Conservation (phyloP, 169 alveolate genomes). For the Plasmodium inui region DNA sequence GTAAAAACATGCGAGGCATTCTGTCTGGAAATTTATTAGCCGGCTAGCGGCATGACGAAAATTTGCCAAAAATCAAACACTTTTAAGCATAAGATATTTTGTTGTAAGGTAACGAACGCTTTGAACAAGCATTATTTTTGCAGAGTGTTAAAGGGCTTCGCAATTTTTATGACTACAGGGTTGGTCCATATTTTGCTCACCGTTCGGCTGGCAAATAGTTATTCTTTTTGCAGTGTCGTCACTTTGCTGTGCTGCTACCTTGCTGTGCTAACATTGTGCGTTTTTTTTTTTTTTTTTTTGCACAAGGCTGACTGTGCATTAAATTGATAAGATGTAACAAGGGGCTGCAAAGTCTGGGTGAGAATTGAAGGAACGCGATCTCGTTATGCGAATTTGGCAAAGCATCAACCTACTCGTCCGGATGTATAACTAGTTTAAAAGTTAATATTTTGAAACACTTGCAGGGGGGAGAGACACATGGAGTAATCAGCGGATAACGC, state of each 20-base stretch:
- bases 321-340: not conserved
- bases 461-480: not conserved
- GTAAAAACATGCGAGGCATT: slow-evolving; percentile 2
- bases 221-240: not conserved
- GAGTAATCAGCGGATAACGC: not conserved
- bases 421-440: not conserved
- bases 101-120: not conserved
- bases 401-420: not conserved
- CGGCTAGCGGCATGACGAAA: not conserved
- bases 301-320: not conserved
- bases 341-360: not conserved
- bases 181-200: not conserved
- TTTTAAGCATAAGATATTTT: slow-evolving; percentile 25
- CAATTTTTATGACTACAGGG: not conserved
- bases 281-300: not conserved
- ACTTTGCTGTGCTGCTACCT: not conserved
- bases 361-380: not conserved
- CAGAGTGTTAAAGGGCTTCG: not conserved
- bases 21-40: slow-evolving; percentile 8
- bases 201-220: not conserved
- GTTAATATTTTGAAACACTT: not conserved
- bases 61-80: slow-evolving; percentile 25
- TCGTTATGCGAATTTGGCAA: not conserved
- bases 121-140: slow-evolving; percentile 8
- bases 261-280: not conserved